A percentile compares a stretch with the other conserved stretches of the same genome.
Conservation (phyloP, 1,284 basidiomycete genomes). For the Cystobasidium slooffiae region DNA sequence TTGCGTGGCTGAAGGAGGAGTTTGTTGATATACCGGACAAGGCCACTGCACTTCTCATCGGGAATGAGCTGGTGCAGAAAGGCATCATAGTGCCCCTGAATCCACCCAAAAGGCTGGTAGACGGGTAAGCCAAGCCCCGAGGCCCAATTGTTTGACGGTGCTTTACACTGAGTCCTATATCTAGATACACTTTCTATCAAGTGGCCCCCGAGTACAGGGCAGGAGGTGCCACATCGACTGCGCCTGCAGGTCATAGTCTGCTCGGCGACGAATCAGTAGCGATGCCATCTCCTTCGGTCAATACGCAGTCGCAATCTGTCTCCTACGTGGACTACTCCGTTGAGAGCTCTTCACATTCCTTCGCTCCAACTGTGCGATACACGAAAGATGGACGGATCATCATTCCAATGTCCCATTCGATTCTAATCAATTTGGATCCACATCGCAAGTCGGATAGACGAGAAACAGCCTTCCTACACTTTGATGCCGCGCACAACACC, state of each 20-base stretch:
- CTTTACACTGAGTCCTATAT: not conserved
- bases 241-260: not conserved
- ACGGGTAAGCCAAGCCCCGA: slow-evolving; percentile 22
- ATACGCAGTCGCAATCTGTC: slow-evolving; percentile 5
- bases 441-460: slow-evolving; percentile 77
- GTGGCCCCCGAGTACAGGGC: slow-evolving; percentile 23
- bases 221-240: not conserved
- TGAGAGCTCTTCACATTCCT: not conserved
- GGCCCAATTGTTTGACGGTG: not conserved
- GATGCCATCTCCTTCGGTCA: not conserved
- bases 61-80: slow-evolving; percentile 71
- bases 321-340: slow-evolving; percentile 5
- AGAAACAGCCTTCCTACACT: slow-evolving; percentile 82
- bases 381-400: slow-evolving; percentile 22
- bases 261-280: slow-evolving; percentile 8
- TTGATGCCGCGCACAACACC: slow-evolving; percentile 90
- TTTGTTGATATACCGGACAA: slow-evolving; percentile 80
- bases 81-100: slow-evolving; percentile 66
- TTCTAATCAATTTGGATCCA: slow-evolving; percentile 84
- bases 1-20: slow-evolving; percentile 82
- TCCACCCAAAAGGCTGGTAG: slow-evolving; percentile 27
- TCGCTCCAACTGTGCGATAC: slow-evolving; percentile 17
- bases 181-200: slow-evolving; percentile 35
- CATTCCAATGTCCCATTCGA: slow-evolving; percentile 71
- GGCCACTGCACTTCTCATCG: slow-evolving; percentile 78